phyloP scores from a whole-genome alignment of 805 yeast species.

The Saturnispora dispora region DNA sequence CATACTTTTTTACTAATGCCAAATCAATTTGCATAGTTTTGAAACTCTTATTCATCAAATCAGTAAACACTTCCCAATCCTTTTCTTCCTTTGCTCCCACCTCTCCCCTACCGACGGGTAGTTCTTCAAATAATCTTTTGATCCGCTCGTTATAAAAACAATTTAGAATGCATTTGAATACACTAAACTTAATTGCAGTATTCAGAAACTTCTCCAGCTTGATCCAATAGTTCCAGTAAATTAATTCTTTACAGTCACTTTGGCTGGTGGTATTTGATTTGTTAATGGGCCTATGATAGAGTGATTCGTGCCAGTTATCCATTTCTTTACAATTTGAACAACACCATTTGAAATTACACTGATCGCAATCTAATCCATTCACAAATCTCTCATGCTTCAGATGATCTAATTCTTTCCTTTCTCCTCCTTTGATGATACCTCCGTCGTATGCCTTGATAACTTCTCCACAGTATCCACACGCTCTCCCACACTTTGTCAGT shows the following conservation, averaged over 20 bases:
- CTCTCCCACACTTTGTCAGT: conserved; percentile 24
- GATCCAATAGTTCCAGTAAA: conserved; percentile 21
- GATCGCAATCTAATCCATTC: conserved; percentile 26
- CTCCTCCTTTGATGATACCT: conserved; percentile 22
- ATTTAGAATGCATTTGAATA: conserved; percentile 16
- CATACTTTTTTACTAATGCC: conserved; percentile 16
- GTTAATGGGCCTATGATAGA: conserved; percentile 25
- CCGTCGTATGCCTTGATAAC: conserved; percentile 25
- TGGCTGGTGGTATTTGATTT: conserved; percentile 20
- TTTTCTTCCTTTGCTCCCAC: conserved; percentile 9
- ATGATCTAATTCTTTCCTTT: conserved; percentile 10
- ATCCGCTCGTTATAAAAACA: conserved; percentile 17
- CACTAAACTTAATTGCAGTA: conserved; percentile 11
- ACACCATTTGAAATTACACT: conserved; percentile 26
- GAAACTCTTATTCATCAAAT: conserved; percentile 17
- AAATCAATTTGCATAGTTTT: conserved; percentile 14
- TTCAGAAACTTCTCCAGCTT: conserved; percentile 13
- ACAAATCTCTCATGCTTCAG: conserved; percentile 22
- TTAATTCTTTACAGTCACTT: conserved; percentile 11
- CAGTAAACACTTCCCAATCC: conserved; percentile 12
- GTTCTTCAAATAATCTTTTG: conserved; percentile 12
- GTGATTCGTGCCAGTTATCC: conserved; percentile 20
- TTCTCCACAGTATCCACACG: conserved; percentile 27
- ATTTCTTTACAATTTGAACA: conserved; percentile 21
- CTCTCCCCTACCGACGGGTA: conserved; percentile 11